Conservation (phyloP, 2,329 filamentous ascomycete species). For the Ascochyta clinopodiicola region DNA sequence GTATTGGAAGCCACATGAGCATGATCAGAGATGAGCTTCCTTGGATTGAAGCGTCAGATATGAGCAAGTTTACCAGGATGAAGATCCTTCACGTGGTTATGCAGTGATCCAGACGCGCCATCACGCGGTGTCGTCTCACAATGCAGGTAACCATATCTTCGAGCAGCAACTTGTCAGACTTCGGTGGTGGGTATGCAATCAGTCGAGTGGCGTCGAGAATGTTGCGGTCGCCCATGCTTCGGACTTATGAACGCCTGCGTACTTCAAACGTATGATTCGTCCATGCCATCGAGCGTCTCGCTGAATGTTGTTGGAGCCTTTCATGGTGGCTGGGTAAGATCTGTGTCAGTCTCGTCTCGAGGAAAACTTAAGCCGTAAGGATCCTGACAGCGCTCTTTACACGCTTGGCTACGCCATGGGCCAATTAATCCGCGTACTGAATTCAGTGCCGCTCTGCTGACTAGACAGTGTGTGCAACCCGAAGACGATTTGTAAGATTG, state of each 20-base stretch:
- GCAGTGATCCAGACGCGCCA: neutral
- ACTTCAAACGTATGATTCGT: neutral
- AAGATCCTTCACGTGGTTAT: neutral
- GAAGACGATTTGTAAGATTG: too few species aligned
- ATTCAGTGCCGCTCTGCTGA: too few species aligned
- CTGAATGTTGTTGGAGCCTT: too few species aligned
- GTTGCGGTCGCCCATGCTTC: neutral
- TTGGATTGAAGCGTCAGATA: neutral
- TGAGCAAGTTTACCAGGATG: constrained; percentile 1
- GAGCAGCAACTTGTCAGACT: too few species aligned
- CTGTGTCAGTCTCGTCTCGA: too few species aligned
- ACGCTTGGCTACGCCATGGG: too few species aligned
- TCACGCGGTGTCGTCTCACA: neutral
- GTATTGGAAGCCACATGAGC: neutral
- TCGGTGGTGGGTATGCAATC: too few species aligned
- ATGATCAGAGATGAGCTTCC: neutral
- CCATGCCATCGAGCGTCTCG: neutral
- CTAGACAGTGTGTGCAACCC: too few species aligned
- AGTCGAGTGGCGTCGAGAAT: too few species aligned
- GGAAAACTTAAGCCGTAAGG: too few species aligned
- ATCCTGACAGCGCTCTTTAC: too few species aligned
- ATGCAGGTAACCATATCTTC: neutral
- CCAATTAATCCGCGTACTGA: too few species aligned
- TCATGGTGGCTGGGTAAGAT: neutral
- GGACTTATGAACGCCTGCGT: neutral